Evolutionary conservation across 352 stramenopile genomes (phyloP).

Genomic region (Phytopythium chamaehyphon): DNA sequence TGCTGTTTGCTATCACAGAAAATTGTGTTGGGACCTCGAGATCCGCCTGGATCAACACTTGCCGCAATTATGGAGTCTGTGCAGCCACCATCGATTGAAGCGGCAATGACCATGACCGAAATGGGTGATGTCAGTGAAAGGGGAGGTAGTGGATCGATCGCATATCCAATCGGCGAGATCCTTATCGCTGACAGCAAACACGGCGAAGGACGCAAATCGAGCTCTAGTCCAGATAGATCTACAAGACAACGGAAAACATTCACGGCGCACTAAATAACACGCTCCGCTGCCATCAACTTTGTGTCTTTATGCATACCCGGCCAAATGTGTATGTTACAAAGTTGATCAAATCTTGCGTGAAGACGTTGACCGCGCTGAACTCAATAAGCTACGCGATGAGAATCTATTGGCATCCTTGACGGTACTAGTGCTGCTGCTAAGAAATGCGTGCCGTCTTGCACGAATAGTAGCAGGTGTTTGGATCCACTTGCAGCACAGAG

Average conservation of each 20-base stretch:
- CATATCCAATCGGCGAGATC: neutral
- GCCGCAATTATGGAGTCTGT: slow-evolving; percentile 40
- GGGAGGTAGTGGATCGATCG: neutral
- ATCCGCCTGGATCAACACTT: slow-evolving; percentile 42
- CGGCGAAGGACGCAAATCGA: neutral
- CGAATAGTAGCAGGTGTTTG: slow-evolving; percentile 24
- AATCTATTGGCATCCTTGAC: neutral
- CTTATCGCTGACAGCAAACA: neutral
- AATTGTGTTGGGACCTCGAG: slow-evolving; percentile 50
- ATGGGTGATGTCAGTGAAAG: neutral
- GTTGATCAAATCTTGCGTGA: neutral
- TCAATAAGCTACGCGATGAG: neutral
- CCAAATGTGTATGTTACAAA: too few relatives aligned
- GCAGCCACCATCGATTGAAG: slow-evolving; percentile 47
- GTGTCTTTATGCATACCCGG: too few relatives aligned
- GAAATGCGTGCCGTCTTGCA: neutral
- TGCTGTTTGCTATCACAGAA: slow-evolving; percentile 11
- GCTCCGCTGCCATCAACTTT: neutral
- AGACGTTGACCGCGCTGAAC: neutral
- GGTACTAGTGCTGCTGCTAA: neutral
- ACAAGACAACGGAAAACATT: neutral
- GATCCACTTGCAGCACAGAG: slow-evolving; percentile 60
- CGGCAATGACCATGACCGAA: slow-evolving; percentile 40
- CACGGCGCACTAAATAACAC: neutral
- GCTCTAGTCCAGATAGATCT: neutral